Evolutionary conservation across 441 rosid species (phyloP).

Genomic region (Aleurites moluccanus): DNA sequence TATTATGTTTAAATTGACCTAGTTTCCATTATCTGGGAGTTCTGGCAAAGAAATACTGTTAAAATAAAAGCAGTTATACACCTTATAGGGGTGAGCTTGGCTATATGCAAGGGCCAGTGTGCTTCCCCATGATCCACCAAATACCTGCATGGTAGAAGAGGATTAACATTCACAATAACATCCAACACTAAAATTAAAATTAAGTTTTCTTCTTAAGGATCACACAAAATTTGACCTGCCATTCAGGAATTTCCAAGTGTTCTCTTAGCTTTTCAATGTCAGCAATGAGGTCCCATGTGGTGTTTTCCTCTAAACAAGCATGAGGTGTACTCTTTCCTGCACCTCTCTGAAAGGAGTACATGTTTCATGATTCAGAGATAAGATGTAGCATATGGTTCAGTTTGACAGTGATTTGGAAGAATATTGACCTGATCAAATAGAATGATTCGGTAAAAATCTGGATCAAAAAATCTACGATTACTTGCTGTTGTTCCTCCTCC

Average conservation of each 20-base stretch:
- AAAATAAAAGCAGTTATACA: constrained; percentile 25
- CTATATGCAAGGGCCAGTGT: constrained; percentile 87
- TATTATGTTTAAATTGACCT: not conserved
- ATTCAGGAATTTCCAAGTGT: constrained; percentile 75
- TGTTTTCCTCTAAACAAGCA: constrained; percentile 91
- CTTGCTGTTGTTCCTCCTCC: constrained; percentile 88
- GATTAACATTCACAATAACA: not conserved
- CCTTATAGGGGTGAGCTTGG: constrained; percentile 87
- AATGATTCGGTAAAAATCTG: constrained; percentile 74
- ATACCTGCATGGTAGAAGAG: constrained; percentile 52
- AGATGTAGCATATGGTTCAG: not conserved
- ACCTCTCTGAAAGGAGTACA: constrained; percentile 58
- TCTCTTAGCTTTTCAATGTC: constrained; percentile 88
- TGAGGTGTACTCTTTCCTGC: constrained; percentile 95
- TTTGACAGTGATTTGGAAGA: not conserved
- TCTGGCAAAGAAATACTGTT: constrained; percentile 7
- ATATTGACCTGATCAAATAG: constrained; percentile 76
- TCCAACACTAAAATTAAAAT: not conserved
- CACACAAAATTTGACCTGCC: constrained; percentile 59
- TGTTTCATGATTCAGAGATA: constrained; percentile 6
- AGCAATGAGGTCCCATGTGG: constrained; percentile 83
- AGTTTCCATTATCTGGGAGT: constrained; percentile 7
- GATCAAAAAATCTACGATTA: constrained; percentile 86
- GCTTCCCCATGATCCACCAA: constrained; percentile 99
- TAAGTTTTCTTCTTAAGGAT: constrained; percentile 8